Conservation (phyloP, 345 rosid species). For the Populus davidiana region DNA sequence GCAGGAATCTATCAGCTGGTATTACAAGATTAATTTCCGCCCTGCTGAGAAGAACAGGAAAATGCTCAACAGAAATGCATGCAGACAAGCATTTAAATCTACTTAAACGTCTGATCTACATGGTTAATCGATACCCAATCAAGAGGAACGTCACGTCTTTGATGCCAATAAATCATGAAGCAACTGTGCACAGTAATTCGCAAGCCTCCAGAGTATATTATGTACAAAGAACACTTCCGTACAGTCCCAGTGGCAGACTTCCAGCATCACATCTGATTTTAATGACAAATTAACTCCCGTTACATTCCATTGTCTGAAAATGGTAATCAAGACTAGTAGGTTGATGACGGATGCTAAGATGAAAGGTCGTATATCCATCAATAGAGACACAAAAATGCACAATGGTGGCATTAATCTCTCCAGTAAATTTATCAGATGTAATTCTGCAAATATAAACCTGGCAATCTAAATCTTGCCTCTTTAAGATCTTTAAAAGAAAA, state of each 20-base stretch:
- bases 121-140: not conserved
- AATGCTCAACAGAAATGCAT: not conserved
- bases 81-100: not conserved
- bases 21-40: conserved; percentile 60
- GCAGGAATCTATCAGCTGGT: conserved; percentile 87
- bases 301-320: not conserved
- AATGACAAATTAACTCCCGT: not conserved
- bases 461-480: conserved; percentile 42
- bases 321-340: not conserved
- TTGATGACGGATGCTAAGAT: not conserved
- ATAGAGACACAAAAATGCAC: too few species aligned
- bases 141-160: not conserved
- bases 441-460: not conserved
- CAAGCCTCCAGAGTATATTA: not conserved
- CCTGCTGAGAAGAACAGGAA: conserved; percentile 39
- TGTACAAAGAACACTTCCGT: not conserved
- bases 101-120: not conserved
- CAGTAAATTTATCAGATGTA: not conserved
- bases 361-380: not conserved
- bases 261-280: not conserved
- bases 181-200: not conserved
- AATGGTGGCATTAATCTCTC: not conserved
- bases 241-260: not conserved
- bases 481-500: conserved; percentile 67
- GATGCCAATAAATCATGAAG: not conserved